Percentiles rank a stretch among this genome's conserved stretches.
Evolutionary conservation across 2,329 filamentous ascomycete genomes (phyloP).

Genomic region (Pyricularia grisea): DNA sequence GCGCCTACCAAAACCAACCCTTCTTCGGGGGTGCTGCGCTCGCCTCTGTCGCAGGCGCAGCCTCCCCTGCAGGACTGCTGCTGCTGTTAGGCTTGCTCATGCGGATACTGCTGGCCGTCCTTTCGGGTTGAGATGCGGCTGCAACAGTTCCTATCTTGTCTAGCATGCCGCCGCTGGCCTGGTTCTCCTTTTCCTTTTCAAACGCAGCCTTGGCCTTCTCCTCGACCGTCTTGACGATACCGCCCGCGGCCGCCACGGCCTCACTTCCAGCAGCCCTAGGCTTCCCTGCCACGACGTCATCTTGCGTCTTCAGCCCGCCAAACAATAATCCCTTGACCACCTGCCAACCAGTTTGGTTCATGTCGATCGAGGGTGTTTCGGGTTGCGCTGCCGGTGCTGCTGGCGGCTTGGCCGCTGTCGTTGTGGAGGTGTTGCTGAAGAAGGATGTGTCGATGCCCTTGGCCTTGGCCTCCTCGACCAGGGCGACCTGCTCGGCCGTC

Average conservation of each 20-base stretch:
- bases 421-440: constrained; percentile 33
- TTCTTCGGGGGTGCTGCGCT: not conserved
- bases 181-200: constrained; percentile 40
- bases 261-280: constrained; percentile 20
- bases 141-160: constrained; percentile 23
- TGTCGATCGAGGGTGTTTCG: not conserved
- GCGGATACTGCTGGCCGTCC: constrained; percentile 32
- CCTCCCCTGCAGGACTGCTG: not conserved
- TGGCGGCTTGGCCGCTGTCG: not conserved
- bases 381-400: constrained; percentile 7
- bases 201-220: constrained; percentile 33
- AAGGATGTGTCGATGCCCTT: constrained; percentile 26
- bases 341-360: constrained; percentile 9
- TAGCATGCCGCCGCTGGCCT: constrained; percentile 38
- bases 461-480: constrained; percentile 48
- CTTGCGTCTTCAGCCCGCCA: constrained; percentile 26
- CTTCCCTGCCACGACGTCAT: constrained; percentile 15
- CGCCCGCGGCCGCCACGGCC: constrained; percentile 17
- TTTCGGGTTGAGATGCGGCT: constrained; percentile 17
- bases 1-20: not conserved
- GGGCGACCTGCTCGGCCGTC: constrained; percentile 42
- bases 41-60: not conserved
- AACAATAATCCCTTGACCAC: constrained; percentile 24
- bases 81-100: not conserved
- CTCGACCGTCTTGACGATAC: constrained; percentile 22